Base-by-base conservation (phyloP, 208 protist genomes). In the Crithidia expoeki region DNA sequence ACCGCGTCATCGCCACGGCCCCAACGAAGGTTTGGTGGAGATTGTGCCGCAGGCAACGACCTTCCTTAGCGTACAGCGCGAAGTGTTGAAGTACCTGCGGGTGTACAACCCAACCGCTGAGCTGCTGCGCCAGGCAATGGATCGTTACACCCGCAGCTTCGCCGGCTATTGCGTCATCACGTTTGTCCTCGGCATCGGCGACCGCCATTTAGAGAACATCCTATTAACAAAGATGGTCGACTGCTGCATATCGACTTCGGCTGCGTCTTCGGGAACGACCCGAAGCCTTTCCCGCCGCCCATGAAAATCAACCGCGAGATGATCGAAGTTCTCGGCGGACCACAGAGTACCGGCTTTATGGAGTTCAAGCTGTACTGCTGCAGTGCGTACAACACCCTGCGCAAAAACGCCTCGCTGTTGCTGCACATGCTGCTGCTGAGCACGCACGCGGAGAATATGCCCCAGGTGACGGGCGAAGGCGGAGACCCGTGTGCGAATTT, bases 161-260 rank as follows among this genome's bases (percentile, higher is more conserved):
- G 98, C 97, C 19, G 98, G 97, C 33, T 99, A 99, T 84, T 97
- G 86, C 74, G 96, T 99, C 21, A 93, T 99, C 73, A 99, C 97
- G 5, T 99, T 98, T 78, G 94, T 99, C 36, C 74, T 99, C 0
- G 97, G 96, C 25, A 96, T 99, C 58, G 98, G 98, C 25, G 98
- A 99, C 85, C 86, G 93, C 16, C 93, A 98, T 62, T 76, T 98
- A 11, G 98, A 99, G 60, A 99, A 99, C 85, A 92, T 99, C 34
- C 81, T 99, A 34, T 36, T 99, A 0, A 84, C 84, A 9, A 81
- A n/a, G 89, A 96, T 60, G 98, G 98, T 25, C 81, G 94, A 34
- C 76, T 99, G 38, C 90, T 99, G 61, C 98, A 99, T 75, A 98
- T 99, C 78, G 98, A 99, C 83, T 99, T 99, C 84, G 98, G 98